phyloP scores from a whole-genome alignment of 768 basidiomycete species.

The Lactarius tabidus region DNA sequence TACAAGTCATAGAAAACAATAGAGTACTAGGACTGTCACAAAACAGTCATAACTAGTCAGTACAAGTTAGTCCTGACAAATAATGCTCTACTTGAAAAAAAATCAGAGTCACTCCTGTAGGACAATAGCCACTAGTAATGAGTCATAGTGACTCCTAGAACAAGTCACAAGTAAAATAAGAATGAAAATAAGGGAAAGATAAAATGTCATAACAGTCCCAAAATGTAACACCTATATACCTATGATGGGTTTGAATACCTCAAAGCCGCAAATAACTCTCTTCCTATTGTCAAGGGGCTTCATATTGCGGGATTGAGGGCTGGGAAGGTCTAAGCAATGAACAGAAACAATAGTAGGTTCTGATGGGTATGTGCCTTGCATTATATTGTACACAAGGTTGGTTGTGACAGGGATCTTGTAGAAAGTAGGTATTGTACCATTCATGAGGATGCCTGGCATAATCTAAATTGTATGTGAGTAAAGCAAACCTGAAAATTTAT shows the following conservation, averaged over 20 bases:
- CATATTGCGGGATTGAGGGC: background rate
- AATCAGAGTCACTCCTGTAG: too few relatives aligned
- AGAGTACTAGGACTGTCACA: too few relatives aligned
- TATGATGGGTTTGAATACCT: background rate
- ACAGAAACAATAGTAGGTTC: background rate
- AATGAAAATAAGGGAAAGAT: too few relatives aligned
- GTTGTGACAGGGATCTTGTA: background rate
- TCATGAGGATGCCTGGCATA: slow-evolving; percentile 47
- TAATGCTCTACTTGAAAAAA: too few relatives aligned
- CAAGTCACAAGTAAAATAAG: too few relatives aligned
- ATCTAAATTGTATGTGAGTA: background rate
- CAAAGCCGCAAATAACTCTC: background rate
- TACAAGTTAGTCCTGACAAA: too few relatives aligned
- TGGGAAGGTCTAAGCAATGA: background rate
- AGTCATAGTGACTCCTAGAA: too few relatives aligned
- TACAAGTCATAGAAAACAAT: too few relatives aligned
- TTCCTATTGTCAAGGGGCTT: background rate
- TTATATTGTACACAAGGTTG: background rate
- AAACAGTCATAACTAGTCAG: too few relatives aligned
- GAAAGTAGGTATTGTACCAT: slow-evolving; percentile 32
- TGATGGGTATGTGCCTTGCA: background rate
- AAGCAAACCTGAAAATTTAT: background rate
- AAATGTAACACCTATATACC: background rate
- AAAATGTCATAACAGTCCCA: too few relatives aligned
- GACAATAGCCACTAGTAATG: too few relatives aligned